phyloP scores from a whole-genome alignment of 192 early-diverging fungal species.

The Coemansia sp. region DNA sequence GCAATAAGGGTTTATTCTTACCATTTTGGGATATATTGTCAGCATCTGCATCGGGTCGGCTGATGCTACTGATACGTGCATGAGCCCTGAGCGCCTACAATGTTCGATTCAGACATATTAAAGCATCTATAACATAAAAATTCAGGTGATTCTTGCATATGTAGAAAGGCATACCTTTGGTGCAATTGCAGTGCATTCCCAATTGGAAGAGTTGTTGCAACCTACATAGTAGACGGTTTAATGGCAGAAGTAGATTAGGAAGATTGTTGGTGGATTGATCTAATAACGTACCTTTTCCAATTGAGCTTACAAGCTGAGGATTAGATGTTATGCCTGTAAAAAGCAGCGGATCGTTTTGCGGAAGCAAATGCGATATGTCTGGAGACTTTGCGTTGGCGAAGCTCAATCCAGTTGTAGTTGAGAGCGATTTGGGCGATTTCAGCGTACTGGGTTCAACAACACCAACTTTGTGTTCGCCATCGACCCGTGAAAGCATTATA shows the following conservation, averaged over 20 bases:
- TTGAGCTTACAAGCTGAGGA: not conserved
- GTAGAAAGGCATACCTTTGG: no score
- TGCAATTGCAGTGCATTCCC: no score
- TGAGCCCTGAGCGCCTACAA: slow-evolving; percentile 6
- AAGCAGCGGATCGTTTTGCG: slow-evolving; percentile 1
- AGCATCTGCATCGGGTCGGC: slow-evolving; percentile 8
- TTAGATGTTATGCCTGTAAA: not conserved
- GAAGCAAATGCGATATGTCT: slow-evolving; percentile 1
- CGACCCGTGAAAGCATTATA: not conserved
- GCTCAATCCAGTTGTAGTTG: not conserved
- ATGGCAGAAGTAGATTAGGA: no score
- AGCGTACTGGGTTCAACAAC: not conserved
- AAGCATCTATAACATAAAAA: slow-evolving; percentile 2
- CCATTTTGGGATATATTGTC: slow-evolving; percentile 9
- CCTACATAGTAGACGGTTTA: no score
- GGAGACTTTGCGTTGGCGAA: not conserved
- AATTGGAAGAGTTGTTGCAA: no score
- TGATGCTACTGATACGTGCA: slow-evolving; percentile 6
- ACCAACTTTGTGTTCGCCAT: slow-evolving; percentile 3
- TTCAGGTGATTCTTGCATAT: no score
- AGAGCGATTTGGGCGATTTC: not conserved
- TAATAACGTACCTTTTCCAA: not conserved
- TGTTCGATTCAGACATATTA: slow-evolving; percentile 4
- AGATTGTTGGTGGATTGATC: no score
- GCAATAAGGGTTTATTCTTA: no score